phyloP scores from a whole-genome alignment of 1,284 basidiomycete genomes.

The Entoloma clypeatum region DNA sequence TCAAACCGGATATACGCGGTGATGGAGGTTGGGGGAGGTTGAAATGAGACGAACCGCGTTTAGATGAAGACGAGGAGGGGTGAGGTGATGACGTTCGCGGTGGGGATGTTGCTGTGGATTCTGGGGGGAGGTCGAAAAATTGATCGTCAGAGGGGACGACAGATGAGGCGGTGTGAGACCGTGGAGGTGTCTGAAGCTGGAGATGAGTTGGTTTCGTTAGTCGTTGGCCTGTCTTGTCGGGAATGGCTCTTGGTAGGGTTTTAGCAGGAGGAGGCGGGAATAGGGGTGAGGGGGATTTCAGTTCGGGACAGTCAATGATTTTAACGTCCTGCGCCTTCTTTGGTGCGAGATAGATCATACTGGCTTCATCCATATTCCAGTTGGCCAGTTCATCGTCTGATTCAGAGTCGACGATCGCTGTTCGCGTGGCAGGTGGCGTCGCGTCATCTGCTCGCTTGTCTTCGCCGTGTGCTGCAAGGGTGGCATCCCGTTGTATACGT shows the following conservation, averaged over 20 bases:
- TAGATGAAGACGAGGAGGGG: slow-evolving; percentile 20
- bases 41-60: slow-evolving; percentile 12
- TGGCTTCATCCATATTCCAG: slow-evolving; percentile 34
- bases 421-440: slow-evolving; percentile 7
- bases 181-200: slow-evolving; percentile 41
- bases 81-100: slow-evolving; percentile 15
- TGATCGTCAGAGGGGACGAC: slow-evolving; percentile 21
- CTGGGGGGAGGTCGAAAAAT: slow-evolving; percentile 19
- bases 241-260: not conserved
- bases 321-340: slow-evolving; percentile 24
- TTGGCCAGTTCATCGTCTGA: slow-evolving; percentile 43
- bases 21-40: slow-evolving; percentile 1
- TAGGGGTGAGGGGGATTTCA: slow-evolving; percentile 11
- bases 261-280: slow-evolving; percentile 6
- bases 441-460: not conserved
- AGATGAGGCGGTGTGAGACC: slow-evolving; percentile 34
- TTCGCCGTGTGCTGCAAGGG: slow-evolving; percentile 2
- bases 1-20: not conserved
- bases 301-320: slow-evolving; percentile 20
- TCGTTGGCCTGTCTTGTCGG: not conserved
- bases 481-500: slow-evolving; percentile 7
- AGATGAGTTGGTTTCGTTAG: slow-evolving; percentile 11
- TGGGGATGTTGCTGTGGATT: slow-evolving; percentile 19
- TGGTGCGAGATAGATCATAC: slow-evolving; percentile 24
- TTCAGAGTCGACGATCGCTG: slow-evolving; percentile 19